Evolutionary conservation across 305 asterid species (phyloP).

Genomic region (Fraxinus greggii): DNA sequence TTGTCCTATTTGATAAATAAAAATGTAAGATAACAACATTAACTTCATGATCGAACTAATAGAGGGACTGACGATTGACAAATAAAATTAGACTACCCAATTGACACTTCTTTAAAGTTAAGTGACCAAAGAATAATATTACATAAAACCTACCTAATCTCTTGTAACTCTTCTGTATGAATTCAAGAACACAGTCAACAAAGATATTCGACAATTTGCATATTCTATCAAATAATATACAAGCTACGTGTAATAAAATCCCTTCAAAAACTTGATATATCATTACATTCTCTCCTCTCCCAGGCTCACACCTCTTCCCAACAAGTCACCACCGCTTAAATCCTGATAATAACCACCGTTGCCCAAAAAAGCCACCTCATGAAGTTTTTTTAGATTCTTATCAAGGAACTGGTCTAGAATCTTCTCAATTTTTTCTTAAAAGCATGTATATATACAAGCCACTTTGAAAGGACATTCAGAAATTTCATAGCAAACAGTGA

Average conservation of each 20-base stretch:
- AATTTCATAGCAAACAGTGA: neutral
- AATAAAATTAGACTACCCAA: neutral
- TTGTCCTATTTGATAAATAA: too few species aligned
- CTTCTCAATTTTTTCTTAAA: neutral
- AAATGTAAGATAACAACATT: neutral
- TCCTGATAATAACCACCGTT: conserved; percentile 18
- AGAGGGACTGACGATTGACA: neutral
- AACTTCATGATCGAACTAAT: neutral
- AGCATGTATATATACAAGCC: neutral
- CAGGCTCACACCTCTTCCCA: neutral
- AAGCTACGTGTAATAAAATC: conserved; percentile 28
- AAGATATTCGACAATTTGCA: neutral
- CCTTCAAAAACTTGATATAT: conserved; percentile 24
- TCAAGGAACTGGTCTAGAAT: neutral
- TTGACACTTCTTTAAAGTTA: neutral
- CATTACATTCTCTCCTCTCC: neutral
- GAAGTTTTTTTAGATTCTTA: neutral
- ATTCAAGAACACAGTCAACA: neutral
- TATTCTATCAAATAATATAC: neutral
- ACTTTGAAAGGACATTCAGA: neutral
- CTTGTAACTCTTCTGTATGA: neutral
- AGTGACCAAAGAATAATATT: neutral
- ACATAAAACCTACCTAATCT: neutral
- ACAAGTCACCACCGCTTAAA: conserved; percentile 18
- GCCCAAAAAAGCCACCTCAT: neutral